These are phyloP conservation scores for Cornus florida DNA, from an alignment of 148 eudicot species.

Conservation along the genomic window DNA sequence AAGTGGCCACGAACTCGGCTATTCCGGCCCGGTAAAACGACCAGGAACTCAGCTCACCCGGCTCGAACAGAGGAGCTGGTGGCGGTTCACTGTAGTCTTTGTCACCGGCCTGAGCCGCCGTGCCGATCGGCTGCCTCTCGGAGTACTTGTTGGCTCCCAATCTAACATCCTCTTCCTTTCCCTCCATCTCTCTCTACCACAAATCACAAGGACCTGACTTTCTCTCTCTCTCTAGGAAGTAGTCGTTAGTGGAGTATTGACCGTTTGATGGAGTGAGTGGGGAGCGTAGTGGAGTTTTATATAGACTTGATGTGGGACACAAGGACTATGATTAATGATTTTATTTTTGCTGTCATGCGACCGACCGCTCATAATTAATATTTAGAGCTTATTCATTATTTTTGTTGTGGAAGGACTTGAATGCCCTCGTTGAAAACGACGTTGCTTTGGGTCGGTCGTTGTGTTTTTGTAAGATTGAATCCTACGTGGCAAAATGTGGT, in stretches of 20 bases:
- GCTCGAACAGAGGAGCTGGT: conserved; percentile 55
- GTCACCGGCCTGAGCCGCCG: conserved; percentile 29
- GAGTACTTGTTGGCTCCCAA: conserved; percentile 24
- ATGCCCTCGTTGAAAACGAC: neutral
- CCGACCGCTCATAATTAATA: neutral
- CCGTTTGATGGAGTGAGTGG: neutral
- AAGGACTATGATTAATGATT: neutral
- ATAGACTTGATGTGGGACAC: neutral
- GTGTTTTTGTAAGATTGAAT: neutral
- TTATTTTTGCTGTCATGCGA: neutral
- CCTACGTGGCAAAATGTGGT: neutral
- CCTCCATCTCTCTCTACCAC: conserved; percentile 22
- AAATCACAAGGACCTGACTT: neutral
- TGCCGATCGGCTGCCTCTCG: conserved; percentile 32
- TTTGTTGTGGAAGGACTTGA: neutral
- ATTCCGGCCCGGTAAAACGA: conserved; percentile 59
- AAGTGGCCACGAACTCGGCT: conserved; percentile 59
- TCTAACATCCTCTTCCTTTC: conserved; percentile 31
- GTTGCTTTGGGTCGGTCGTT: neutral
- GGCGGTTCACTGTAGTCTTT: conserved; percentile 42
- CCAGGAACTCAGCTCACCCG: conserved; percentile 52
- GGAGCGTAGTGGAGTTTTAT: neutral
- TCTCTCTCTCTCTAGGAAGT: neutral
- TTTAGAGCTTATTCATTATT: neutral
- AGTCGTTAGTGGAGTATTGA: neutral